Conservation (phyloP, 2,329 filamentous ascomycete species). For the Zymoseptoria ardabiliae region DNA sequence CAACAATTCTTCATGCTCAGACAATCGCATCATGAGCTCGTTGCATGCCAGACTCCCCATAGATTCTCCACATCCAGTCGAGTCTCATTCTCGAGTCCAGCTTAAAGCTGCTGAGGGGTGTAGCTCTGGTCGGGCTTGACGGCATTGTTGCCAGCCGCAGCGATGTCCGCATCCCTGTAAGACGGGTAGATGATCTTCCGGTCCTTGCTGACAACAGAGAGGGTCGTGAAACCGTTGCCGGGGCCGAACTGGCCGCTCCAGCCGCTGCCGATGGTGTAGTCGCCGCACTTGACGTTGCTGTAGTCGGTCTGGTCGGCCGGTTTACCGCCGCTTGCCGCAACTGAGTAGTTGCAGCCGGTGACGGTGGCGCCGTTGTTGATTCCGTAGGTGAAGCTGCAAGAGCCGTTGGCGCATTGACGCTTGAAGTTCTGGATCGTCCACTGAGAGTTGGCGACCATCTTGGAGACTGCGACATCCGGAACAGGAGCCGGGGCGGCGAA, state of each 20-base stretch:
- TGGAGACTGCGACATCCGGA: conserved; percentile 4
- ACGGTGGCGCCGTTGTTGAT: conserved; percentile 13
- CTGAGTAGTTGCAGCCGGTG: conserved; percentile 13
- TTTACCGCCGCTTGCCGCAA: conserved; percentile 6
- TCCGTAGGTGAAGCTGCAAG: conserved; percentile 14
- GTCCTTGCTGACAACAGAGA: conserved; percentile 10
- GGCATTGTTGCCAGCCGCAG: conserved; percentile 1
- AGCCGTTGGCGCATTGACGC: conserved; percentile 11
- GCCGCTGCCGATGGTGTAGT: conserved; percentile 12
- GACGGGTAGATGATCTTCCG: conserved; percentile 17
- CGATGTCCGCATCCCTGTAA: conserved; percentile 18
- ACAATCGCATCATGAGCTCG: background rate
- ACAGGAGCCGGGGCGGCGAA: conserved; percentile 9
- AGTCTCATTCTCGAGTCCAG: background rate
- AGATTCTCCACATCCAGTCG: background rate
- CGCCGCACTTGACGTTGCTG: conserved; percentile 13
- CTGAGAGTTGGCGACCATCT: conserved; percentile 10
- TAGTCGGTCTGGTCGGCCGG: conserved; percentile 12
- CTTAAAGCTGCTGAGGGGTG: conserved; percentile 17
- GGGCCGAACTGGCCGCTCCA: conserved; percentile 17
- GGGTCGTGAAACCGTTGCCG: conserved; percentile 15
- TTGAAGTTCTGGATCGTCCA: conserved; percentile 19
- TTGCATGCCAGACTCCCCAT: no score
- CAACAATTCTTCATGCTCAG: background rate
- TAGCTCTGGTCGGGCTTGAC: conserved; percentile 21